A percentile compares a stretch with the other conserved stretches of the same genome.
Evolutionary conservation across 352 stramenopile genomes (phyloP).

Genomic region (Peronosclerospora sorghi): DNA sequence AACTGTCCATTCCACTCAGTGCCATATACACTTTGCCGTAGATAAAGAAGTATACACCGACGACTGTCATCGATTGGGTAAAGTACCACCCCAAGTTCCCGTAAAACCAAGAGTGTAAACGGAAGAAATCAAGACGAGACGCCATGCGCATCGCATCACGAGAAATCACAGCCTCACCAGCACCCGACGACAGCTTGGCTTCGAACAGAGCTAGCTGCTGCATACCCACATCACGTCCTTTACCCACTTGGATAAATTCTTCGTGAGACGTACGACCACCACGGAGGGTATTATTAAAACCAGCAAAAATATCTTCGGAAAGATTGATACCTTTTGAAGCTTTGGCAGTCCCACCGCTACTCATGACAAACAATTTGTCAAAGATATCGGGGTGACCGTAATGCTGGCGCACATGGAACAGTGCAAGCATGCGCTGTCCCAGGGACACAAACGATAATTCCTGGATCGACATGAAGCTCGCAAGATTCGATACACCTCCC

Average conservation of each 20-base stretch:
- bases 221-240: constrained; percentile 98
- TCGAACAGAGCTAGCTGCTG: constrained; percentile 98
- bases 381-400: constrained; percentile 87
- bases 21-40: constrained; percentile 95
- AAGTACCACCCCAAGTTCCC: constrained; percentile 98
- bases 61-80: constrained; percentile 94
- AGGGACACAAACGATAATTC: constrained; percentile 78
- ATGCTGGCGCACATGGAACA: constrained; percentile 71
- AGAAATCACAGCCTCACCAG: constrained; percentile 94
- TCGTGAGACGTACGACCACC: constrained; percentile 65
- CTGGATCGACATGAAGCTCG: constrained; percentile 83
- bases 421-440: constrained; percentile 67
- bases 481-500: constrained; percentile 69
- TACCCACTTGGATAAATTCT: constrained; percentile 87
- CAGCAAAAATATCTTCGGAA: constrained; percentile 84
- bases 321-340: constrained; percentile 76
- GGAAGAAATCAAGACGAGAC: constrained; percentile 94
- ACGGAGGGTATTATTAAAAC: constrained; percentile 77
- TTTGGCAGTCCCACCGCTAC: constrained; percentile 69
- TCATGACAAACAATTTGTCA: constrained; percentile 79
- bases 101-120: constrained; percentile 96
- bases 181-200: constrained; percentile 94
- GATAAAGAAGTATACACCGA: constrained; percentile 97
- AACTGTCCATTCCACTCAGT: constrained; percentile 87
- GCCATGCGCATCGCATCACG: constrained; percentile 93